Percentiles rank a stretch among this genome's conserved stretches.
phyloP scores from a whole-genome alignment of 805 yeast genomes.

The Cyberlindnera sargentensis region DNA sequence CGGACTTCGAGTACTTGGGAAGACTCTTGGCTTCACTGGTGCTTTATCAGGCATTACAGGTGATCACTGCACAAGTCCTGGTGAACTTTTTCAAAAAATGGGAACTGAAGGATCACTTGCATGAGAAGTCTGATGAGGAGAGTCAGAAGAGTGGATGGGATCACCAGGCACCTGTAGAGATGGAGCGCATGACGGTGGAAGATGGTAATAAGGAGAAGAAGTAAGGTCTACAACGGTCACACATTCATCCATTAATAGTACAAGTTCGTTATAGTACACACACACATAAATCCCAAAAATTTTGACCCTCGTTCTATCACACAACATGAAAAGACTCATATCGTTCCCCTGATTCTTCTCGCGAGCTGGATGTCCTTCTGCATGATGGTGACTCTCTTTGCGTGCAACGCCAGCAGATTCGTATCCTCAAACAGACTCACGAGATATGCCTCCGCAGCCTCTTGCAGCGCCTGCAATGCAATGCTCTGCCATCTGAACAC shows the following conservation, averaged over 20 bases:
- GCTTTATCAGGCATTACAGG: slow-evolving; percentile 82
- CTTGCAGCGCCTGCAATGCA: slow-evolving; percentile 73
- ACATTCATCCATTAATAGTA: background rate
- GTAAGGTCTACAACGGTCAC: background rate
- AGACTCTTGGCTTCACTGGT: slow-evolving; percentile 75
- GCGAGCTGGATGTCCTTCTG: slow-evolving; percentile 78
- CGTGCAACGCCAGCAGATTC: slow-evolving; percentile 70
- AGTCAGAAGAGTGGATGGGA: slow-evolving; percentile 3
- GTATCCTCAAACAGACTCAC: slow-evolving; percentile 73
- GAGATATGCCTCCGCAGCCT: slow-evolving; percentile 73
- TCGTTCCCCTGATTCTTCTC: slow-evolving; percentile 59
- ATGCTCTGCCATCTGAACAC: slow-evolving; percentile 73
- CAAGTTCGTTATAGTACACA: background rate
- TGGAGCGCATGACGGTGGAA: background rate
- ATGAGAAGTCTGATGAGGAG: slow-evolving; percentile 17
- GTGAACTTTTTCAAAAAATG: slow-evolving; percentile 63
- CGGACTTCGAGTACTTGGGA: slow-evolving; percentile 54
- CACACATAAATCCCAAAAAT: too few relatives aligned
- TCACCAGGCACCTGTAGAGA: background rate
- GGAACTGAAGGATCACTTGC: slow-evolving; percentile 31
- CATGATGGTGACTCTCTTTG: slow-evolving; percentile 80
- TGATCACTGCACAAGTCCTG: slow-evolving; percentile 68
- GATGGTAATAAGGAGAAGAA: too few relatives aligned
- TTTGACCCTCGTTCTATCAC: background rate
- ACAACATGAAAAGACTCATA: slow-evolving; percentile 1